Conservation (phyloP, 805 yeast genomes). For the Clavispora phyllophila region DNA sequence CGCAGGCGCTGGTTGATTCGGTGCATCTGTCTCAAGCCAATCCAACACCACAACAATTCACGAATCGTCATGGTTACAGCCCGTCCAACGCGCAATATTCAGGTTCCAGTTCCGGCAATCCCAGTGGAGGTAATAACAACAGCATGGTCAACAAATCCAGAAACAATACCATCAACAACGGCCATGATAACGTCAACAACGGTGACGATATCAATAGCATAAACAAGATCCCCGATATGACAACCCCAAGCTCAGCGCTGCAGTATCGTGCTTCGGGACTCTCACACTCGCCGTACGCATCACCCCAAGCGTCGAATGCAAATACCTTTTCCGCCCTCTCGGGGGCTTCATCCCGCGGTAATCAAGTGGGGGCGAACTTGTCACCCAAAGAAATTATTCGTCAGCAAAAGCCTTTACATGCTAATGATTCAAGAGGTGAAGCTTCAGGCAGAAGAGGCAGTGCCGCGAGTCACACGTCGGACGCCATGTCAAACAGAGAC, state of each 20-base stretch:
- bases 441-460: neutral
- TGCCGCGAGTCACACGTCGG: neutral
- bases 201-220: neutral
- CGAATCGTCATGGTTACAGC: neutral
- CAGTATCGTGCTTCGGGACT: constrained; percentile 2
- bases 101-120: neutral
- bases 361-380: constrained; percentile 23
- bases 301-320: constrained; percentile 17
- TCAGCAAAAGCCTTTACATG: constrained; percentile 12
- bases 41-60: neutral
- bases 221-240: constrained; percentile 1
- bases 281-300: constrained; percentile 12
- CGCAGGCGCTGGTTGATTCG: constrained; percentile 1
- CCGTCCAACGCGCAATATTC: neutral
- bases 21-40: neutral
- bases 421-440: neutral
- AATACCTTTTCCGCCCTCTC: constrained; percentile 9
- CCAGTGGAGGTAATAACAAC: neutral
- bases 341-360: constrained; percentile 14
- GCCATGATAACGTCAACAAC: neutral
- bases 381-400: constrained; percentile 28
- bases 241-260: constrained; percentile 7
- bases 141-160: neutral
- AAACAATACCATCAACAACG: neutral
- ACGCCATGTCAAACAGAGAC: neutral